Base-by-base conservation (phyloP, 176 grass and related monocot species). In the Avena eriantha region DNA sequence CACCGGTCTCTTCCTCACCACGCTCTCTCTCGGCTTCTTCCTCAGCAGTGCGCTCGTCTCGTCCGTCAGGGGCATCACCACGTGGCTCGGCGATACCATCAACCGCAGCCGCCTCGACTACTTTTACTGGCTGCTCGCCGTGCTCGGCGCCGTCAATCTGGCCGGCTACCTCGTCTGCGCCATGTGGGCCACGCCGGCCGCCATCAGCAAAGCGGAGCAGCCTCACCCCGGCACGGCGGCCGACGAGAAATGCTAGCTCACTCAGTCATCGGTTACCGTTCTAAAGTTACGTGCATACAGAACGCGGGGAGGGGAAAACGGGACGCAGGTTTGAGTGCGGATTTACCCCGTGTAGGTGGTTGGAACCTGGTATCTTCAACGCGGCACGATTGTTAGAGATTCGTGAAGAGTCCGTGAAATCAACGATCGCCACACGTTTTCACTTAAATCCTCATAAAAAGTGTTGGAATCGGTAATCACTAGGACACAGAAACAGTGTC, bases 91-190 rank as follows among this genome's bases (percentile, higher is more conserved):
- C 4, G 86, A 97, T 79, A 89, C 90, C 77, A 85, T 97, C 83
- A 91, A 97, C 70, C n/a, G 87, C 60, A 93, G 95, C 63, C 91
- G 46, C 13, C 90, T 97, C 33, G 47, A 97, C 78, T 70, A 92
- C 78, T 97, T 97, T 87, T 95, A 97, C 85, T 97, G 91, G 93
- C 87, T 97, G 22, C 89, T 97, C 17, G 89, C 89, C 1, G 87
- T 76, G 10, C 51, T 97, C 24, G 90, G 89, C 70, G 13, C 7
- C 3, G 0, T 85, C 29, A 92, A 97, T 80, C 35, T 95, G 2
- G 55, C 53, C 9, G 88, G 72, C 1, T 97, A 90, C 84, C 80
- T 92, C 41, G 21, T 84, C 49, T 97, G 90, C 56, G 90, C 90
- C 17, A 87, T 77, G 67, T 81, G 84, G 88, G 79, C 67, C 23